Base-by-base conservation (phyloP, 257 asterid species). In the Cruciata laevipes region DNA sequence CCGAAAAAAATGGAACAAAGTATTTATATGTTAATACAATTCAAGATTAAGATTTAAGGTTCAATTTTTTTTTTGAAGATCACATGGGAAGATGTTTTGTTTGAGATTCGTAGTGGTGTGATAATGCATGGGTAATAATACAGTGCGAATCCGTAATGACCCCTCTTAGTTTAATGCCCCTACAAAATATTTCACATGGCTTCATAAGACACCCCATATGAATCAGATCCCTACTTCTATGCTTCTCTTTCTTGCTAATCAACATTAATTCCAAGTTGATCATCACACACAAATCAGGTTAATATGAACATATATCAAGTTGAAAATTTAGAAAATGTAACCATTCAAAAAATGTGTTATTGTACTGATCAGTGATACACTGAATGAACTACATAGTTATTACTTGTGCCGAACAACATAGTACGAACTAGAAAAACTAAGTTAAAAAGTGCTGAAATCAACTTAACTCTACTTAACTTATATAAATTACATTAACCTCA, bases 101-200 rank as follows among this genome's bases (percentile, higher is more conserved):
- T 20, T 3, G 66, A 65, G 66, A 42, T 32, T 52, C 52, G 66
- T 32, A 24, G 63, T 18, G 67, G 68, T 59, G 14, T 7, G 31
- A 56, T 63, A 7, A 51, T 51, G 56, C 20, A 58, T 16, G 63
- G 61, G 35, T 37, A 37, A 42, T 42, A 27, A 20, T 65, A 16
- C 42, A 56, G 63, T 72, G 18, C 32, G 25, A 61, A 61, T 63
- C 25, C 23, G 24, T 55, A 10, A 3, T 31, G 32, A 65, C 42
- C 47, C 58, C 40, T 10, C 61, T 38, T 57, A 61, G 61, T 70
- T 68, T 63, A 33, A 56, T 56, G 62, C 13, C 47, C 47, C 23
- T 67, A 71, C 72, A 74, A 42, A 56, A 74, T 42, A 61, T 25
- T 53, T 77, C 82, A 74, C 77, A 74, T 78, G 82, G 70, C 70